Percentiles rank a stretch among this genome's conserved stretches.
Evolutionary conservation across 2,329 filamentous ascomycete species (phyloP).

Genomic region (Ophiosphaerella korrae): DNA sequence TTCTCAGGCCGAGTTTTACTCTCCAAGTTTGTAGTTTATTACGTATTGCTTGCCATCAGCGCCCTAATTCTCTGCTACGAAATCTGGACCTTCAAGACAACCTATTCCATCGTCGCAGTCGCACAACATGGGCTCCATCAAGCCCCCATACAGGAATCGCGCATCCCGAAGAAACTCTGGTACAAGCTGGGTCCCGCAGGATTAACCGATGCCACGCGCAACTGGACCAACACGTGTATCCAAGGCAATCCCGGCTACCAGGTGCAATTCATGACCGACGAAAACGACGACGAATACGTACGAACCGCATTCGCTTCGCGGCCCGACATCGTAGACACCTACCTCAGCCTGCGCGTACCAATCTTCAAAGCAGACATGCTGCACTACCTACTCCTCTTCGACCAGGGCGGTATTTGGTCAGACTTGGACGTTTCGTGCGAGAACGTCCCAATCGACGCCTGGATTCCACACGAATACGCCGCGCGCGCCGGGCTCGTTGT

Average conservation of each 20-base stretch:
- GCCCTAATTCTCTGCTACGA: too few relatives aligned
- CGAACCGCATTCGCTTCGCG: conserved; percentile 37
- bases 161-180: conserved; percentile 46
- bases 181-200: conserved; percentile 49
- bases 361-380: conserved; percentile 52
- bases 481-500: conserved; percentile 42
- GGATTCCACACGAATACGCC: conserved; percentile 45
- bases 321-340: conserved; percentile 47
- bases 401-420: conserved; percentile 51
- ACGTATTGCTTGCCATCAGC: too few relatives aligned
- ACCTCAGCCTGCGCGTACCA: conserved; percentile 41
- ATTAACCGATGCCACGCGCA: conserved; percentile 31
- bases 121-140: not conserved
- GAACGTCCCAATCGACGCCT: conserved; percentile 37
- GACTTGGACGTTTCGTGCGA: conserved; percentile 50
- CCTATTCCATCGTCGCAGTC: not conserved
- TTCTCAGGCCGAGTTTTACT: too few relatives aligned
- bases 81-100: too few relatives aligned
- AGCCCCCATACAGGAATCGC: too few relatives aligned
- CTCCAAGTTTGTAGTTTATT: too few relatives aligned
- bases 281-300: conserved; percentile 39
- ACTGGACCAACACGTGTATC: conserved; percentile 42
- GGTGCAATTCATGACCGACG: conserved; percentile 41
- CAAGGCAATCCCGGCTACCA: conserved; percentile 35
- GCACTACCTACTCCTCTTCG: conserved; percentile 49